A percentile compares a stretch with the other conserved stretches of the same genome.
These are phyloP conservation scores for Biscogniauxia marginata DNA, from an alignment of 2,329 filamentous ascomycete species.

Conservation along the genomic window DNA sequence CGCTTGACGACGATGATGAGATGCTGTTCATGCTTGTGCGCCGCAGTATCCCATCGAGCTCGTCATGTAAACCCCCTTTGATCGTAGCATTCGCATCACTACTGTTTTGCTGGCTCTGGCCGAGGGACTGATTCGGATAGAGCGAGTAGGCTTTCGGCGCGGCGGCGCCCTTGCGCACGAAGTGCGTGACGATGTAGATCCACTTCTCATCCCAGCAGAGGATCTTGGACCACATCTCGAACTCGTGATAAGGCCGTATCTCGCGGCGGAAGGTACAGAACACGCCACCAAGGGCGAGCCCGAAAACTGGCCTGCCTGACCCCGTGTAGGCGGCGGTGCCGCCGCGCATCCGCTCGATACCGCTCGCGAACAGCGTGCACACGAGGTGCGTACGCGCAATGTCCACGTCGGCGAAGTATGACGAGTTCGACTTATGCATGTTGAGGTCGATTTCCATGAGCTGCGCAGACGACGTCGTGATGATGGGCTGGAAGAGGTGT, in stretches of 20 bases:
- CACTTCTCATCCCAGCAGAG: slow-evolving; percentile 58
- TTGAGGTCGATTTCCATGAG: slow-evolving; percentile 71
- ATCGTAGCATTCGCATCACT: slow-evolving; percentile 9
- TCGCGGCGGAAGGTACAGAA: slow-evolving; percentile 53
- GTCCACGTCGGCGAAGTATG: slow-evolving; percentile 70
- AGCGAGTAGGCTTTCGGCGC: slow-evolving; percentile 31
- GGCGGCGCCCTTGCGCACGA: slow-evolving; percentile 42
- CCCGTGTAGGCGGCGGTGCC: slow-evolving; percentile 31
- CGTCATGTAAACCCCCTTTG: slow-evolving; percentile 3
- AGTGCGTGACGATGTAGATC: slow-evolving; percentile 54
- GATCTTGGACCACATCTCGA: slow-evolving; percentile 51
- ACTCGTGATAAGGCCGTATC: slow-evolving; percentile 51
- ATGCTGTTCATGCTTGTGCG: slow-evolving; percentile 7
- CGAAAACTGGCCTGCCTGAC: slow-evolving; percentile 30
- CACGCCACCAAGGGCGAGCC: slow-evolving; percentile 51
- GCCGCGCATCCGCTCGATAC: slow-evolving; percentile 34
- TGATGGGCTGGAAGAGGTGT: slow-evolving; percentile 62
- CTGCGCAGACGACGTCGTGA: slow-evolving; percentile 60
- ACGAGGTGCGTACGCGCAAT: slow-evolving; percentile 65
- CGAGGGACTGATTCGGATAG: slow-evolving; percentile 35
- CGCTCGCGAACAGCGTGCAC: slow-evolving; percentile 43
- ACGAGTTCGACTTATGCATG: slow-evolving; percentile 68
- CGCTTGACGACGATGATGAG: slow-evolving; percentile 6
- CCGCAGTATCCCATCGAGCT: background rate
- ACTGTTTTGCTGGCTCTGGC: no score